These are phyloP conservation scores for Medicago arabica DNA, from an alignment of 306 rosid genomes.

Conservation along the genomic window DNA sequence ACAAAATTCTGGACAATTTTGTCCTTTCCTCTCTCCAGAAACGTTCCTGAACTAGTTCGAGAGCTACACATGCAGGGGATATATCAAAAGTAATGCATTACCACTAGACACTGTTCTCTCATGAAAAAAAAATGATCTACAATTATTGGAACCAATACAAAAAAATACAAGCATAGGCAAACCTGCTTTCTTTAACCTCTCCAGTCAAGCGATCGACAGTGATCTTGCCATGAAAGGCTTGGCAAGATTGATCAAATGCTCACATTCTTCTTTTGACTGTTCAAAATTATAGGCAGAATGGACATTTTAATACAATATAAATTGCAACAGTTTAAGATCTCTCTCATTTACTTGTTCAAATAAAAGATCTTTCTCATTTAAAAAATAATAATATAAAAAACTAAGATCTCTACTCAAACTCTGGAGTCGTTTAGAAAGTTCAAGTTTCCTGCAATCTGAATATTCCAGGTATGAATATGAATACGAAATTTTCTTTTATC, in stretches of 20 bases:
- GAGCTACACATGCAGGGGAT: constrained; percentile 59
- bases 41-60: constrained; percentile 91
- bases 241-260: constrained; percentile 77
- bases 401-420: constrained; percentile 6
- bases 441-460: constrained; percentile 20
- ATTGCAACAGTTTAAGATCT: constrained; percentile 23
- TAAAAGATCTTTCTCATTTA: not conserved
- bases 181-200: constrained; percentile 82
- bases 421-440: not conserved
- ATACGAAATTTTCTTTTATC: constrained; percentile 7
- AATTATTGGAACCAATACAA: not conserved
- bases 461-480: not conserved
- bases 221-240: constrained; percentile 79
- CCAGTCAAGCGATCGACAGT: constrained; percentile 67
- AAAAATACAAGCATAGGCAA: constrained; percentile 31
- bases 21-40: constrained; percentile 82
- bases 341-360: too few relatives aligned
- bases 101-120: constrained; percentile 22
- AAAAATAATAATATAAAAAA: too few relatives aligned
- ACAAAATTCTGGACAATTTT: constrained; percentile 68
- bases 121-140: not conserved
- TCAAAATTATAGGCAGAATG: constrained; percentile 42
- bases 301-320: constrained; percentile 33
- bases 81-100: constrained; percentile 22
- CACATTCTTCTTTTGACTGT: constrained; percentile 96